These are phyloP conservation scores for Echium plantagineum DNA, from an alignment of 257 asterid genomes.

Conservation along the genomic window DNA sequence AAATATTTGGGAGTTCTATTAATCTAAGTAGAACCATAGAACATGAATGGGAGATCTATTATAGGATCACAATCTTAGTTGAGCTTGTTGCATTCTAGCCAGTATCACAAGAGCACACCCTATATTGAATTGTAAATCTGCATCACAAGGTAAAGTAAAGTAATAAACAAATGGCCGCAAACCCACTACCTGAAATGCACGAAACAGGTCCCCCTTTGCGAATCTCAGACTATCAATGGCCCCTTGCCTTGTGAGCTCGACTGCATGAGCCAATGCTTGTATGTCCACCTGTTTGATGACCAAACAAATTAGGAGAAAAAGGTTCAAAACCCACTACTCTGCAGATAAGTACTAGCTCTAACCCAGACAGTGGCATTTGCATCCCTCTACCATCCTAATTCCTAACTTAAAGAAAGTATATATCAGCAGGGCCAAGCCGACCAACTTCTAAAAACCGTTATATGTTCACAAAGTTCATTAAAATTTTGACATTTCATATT, in stretches of 20 bases:
- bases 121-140: no score
- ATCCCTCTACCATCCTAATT: background rate
- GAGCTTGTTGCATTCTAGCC: background rate
- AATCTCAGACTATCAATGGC: conserved; percentile 93
- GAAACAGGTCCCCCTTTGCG: conserved; percentile 82
- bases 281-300: conserved; percentile 62
- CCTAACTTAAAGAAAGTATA: background rate
- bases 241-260: conserved; percentile 95
- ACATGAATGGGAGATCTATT: no score
- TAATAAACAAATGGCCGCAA: background rate
- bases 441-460: no score
- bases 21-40: no score
- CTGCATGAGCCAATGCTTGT: conserved; percentile 99
- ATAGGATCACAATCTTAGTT: no score
- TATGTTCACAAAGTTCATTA: no score
- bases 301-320: background rate
- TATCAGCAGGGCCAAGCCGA: no score
- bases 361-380: no score
- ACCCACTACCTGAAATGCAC: conserved; percentile 76
- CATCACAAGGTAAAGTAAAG: background rate
- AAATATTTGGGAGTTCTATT: no score
- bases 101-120: background rate
- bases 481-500: no score
- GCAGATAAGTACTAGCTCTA: no score
- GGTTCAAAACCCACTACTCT: background rate